Conservation (phyloP, 352 stramenopile species). For the Aphanomyces invadans region DNA sequence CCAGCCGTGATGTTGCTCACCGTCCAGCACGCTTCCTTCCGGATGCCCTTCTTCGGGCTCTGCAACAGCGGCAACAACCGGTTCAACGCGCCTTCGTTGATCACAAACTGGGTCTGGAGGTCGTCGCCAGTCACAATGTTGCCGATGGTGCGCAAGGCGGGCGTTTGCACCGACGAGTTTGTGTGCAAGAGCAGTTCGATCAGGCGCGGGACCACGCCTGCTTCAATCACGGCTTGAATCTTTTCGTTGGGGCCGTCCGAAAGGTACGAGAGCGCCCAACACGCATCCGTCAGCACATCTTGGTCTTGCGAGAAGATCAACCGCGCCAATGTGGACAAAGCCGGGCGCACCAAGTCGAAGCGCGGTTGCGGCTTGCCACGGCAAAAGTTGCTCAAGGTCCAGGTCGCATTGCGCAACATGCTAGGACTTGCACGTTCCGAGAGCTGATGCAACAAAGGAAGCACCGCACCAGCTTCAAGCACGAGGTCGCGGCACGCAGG, state of each 20-base stretch:
- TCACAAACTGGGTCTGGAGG: constrained; percentile 57
- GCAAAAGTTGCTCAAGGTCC: constrained; percentile 99
- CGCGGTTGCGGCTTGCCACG: constrained; percentile 89
- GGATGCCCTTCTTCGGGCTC: constrained; percentile 69
- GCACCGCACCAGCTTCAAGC: constrained; percentile 90
- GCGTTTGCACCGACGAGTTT: constrained; percentile 91
- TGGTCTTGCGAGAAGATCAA: constrained; percentile 95
- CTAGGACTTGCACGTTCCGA: constrained; percentile 87
- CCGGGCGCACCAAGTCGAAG: constrained; percentile 92
- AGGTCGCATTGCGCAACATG: constrained; percentile 99
- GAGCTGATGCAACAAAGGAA: constrained; percentile 92
- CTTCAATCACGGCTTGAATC: constrained; percentile 97
- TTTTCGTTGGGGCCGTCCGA: constrained; percentile 96
- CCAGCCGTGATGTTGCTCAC: constrained; percentile 78
- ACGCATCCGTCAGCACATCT: constrained; percentile 98
- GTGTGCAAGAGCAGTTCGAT: constrained; percentile 94
- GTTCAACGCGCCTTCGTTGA: constrained; percentile 47
- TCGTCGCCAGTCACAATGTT: constrained; percentile 98
- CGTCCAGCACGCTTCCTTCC: constrained; percentile 79
- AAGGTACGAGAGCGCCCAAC: constrained; percentile 98
- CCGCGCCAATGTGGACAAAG: constrained; percentile 91
- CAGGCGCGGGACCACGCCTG: constrained; percentile 89
- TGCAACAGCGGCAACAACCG: constrained; percentile 59
- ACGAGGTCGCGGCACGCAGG: constrained; percentile 95
- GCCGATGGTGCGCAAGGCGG: constrained; percentile 91